Evolutionary conservation across 2,329 filamentous ascomycete genomes (phyloP).

Genomic region (Fusarium sp.): DNA sequence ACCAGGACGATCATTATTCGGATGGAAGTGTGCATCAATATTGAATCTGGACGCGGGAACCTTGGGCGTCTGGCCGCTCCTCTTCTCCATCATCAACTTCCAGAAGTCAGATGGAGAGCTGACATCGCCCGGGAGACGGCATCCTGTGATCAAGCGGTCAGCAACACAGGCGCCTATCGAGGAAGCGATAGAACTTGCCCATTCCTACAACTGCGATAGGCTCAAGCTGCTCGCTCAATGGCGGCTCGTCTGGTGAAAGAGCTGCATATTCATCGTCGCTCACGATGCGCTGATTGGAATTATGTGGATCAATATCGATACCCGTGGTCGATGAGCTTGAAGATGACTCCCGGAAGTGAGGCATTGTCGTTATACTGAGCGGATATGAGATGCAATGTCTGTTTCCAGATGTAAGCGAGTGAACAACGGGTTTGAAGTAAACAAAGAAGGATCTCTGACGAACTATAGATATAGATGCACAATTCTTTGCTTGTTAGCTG

Average conservation of each 20-base stretch:
- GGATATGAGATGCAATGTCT: too few relatives aligned
- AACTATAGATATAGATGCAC: too few relatives aligned
- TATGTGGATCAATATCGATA: not conserved
- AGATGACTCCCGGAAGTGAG: too few relatives aligned
- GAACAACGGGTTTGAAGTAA: too few relatives aligned
- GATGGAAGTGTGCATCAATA: not conserved
- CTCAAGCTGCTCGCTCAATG: not conserved
- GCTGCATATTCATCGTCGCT: not conserved
- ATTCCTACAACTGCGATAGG: not conserved
- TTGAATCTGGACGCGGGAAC: not conserved
- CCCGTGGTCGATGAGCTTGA: not conserved
- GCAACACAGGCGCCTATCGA: rapidly evolving
- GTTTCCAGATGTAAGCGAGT: too few relatives aligned
- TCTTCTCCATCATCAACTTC: not conserved
- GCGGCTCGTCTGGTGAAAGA: not conserved
- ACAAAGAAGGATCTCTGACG: too few relatives aligned
- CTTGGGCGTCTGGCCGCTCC: not conserved
- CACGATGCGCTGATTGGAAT: not conserved
- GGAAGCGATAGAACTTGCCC: not conserved
- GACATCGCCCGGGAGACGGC: not conserved
- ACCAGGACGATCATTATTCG: not conserved
- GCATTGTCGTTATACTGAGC: too few relatives aligned
- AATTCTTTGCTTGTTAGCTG: too few relatives aligned
- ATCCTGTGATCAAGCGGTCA: not conserved
- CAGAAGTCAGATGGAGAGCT: not conserved